Conservation (phyloP, 495 filamentous ascomycete genomes). For the Chlorociboria aeruginascens region DNA sequence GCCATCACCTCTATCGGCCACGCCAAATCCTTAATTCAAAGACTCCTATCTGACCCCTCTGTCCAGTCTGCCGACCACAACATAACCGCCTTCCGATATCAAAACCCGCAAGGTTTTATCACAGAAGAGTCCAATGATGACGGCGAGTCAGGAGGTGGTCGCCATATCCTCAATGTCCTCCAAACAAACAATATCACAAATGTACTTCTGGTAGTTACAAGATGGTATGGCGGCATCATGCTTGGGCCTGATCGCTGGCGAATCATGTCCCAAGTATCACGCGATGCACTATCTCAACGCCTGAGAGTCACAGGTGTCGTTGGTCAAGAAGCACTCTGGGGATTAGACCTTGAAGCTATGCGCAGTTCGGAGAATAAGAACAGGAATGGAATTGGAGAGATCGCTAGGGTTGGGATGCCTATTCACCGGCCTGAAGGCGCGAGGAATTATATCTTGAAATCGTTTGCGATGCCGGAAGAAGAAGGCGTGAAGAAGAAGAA, state of each 20-base stretch:
- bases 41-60: slow-evolving; percentile 28
- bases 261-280: slow-evolving; percentile 38
- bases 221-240: slow-evolving; percentile 87
- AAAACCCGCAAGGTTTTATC: slow-evolving; percentile 25
- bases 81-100: slow-evolving; percentile 38
- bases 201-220: slow-evolving; percentile 75
- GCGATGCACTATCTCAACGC: slow-evolving; percentile 33
- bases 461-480: slow-evolving; percentile 36
- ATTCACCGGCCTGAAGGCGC: slow-evolving; percentile 58
- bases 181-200: slow-evolving; percentile 69
- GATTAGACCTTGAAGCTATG: slow-evolving; percentile 60
- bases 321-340: slow-evolving; percentile 54
- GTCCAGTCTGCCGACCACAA: slow-evolving; percentile 38
- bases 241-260: slow-evolving; percentile 71
- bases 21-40: slow-evolving; percentile 24
- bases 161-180: slow-evolving; percentile 66
- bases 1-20: slow-evolving; percentile 25
- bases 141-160: slow-evolving; percentile 79
- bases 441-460: slow-evolving; percentile 44
- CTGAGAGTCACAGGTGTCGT: slow-evolving; percentile 29
- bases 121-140: slow-evolving; percentile 87
- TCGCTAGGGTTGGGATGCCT: slow-evolving; percentile 28
- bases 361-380: slow-evolving; percentile 27
- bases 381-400: slow-evolving; percentile 18
- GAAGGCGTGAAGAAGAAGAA: slow-evolving; percentile 21